phyloP scores from a whole-genome alignment of 441 rosid species.

The Populus trichocarpa region DNA sequence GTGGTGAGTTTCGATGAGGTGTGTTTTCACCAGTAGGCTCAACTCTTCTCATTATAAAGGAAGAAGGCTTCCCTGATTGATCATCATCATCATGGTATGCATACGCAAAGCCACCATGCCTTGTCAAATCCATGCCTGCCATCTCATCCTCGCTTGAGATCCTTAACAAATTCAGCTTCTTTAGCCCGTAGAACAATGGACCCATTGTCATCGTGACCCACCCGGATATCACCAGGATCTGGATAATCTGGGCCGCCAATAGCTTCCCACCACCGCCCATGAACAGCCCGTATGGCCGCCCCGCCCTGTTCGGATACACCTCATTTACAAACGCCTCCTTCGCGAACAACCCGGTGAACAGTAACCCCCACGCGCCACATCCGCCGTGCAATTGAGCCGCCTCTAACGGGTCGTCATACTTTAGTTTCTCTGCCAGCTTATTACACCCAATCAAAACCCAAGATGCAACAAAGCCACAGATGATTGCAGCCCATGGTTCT shows the following conservation, averaged over 20 bases:
- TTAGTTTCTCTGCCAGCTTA: conserved; percentile 51
- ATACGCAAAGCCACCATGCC: conserved; percentile 79
- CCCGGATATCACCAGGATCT: conserved; percentile 59
- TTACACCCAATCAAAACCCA: conserved; percentile 63
- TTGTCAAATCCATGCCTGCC: conserved; percentile 78
- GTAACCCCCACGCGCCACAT: conserved; percentile 79
- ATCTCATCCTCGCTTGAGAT: conserved; percentile 66
- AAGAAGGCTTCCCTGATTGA: conserved; percentile 27
- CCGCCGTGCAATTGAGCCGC: conserved; percentile 90
- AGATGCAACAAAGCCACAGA: conserved; percentile 72
- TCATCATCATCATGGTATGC: conserved; percentile 60
- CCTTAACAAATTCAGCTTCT: conserved; percentile 48
- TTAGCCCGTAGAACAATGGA: conserved; percentile 53
- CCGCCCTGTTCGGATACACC: conserved; percentile 38
- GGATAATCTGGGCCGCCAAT: conserved; percentile 64
- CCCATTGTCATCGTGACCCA: conserved; percentile 86
- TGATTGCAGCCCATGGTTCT: conserved; percentile 85
- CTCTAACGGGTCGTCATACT: conserved; percentile 72
- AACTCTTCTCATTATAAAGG: conserved; percentile 32
- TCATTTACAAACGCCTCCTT: conserved; percentile 46
- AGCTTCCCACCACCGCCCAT: conserved; percentile 87
- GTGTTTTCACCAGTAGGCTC: conserved; percentile 33
- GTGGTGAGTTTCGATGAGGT: conserved; percentile 12
- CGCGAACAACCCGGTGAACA: conserved; percentile 76
- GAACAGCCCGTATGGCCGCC: conserved; percentile 49